Evolutionary conservation across 805 yeast genomes (phyloP).

Genomic region (Kuraishia molischiana): DNA sequence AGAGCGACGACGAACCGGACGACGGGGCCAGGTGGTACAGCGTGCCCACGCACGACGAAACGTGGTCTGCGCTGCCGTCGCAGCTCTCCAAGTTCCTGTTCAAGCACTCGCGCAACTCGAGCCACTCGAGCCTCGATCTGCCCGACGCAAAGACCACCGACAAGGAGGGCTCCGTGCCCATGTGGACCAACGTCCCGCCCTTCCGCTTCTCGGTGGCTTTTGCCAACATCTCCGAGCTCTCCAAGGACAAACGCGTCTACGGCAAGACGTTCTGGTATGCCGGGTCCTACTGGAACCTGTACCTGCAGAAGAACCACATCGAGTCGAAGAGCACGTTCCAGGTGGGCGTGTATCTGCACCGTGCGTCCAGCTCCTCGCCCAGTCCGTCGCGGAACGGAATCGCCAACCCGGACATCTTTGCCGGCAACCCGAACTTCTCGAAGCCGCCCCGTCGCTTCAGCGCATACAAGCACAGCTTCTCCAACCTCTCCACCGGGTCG

Average conservation of each 20-base stretch:
- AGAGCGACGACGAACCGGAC: constrained; percentile 17
- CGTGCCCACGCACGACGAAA: constrained; percentile 37
- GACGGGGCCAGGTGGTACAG: constrained; percentile 24
- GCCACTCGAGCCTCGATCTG: neutral
- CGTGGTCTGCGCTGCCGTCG: constrained; percentile 33
- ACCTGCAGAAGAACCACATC: constrained; percentile 35
- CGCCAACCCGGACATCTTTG: constrained; percentile 26
- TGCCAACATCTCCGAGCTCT: constrained; percentile 32
- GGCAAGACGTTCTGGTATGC: constrained; percentile 48
- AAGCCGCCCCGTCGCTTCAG: neutral
- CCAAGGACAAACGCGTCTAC: constrained; percentile 36
- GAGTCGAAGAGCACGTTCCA: constrained; percentile 32
- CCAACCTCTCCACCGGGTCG: constrained; percentile 4
- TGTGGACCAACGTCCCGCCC: constrained; percentile 39
- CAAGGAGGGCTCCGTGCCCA: constrained; percentile 9
- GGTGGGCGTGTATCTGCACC: constrained; percentile 46
- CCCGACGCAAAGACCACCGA: constrained; percentile 4
- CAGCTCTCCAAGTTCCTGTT: constrained; percentile 18
- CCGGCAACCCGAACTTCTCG: constrained; percentile 18
- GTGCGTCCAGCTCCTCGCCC: constrained; percentile 27
- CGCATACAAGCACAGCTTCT: neutral
- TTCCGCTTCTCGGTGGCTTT: constrained; percentile 45
- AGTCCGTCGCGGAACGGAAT: constrained; percentile 29
- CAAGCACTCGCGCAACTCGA: constrained; percentile 9
- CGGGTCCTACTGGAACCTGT: constrained; percentile 52